phyloP scores from a whole-genome alignment of 1,284 basidiomycete genomes.

The Termitomyces sp. region DNA sequence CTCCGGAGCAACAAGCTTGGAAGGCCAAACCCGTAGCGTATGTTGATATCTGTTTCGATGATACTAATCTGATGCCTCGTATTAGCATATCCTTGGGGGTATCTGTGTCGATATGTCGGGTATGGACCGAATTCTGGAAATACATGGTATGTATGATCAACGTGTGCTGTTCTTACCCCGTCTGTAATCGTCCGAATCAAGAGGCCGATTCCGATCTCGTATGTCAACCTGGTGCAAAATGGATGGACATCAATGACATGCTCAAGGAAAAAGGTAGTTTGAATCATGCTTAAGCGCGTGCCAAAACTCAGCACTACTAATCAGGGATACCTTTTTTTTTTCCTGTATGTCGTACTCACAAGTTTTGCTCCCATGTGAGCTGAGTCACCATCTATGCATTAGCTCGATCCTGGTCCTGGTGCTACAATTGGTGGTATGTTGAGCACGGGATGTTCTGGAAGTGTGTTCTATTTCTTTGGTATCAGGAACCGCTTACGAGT shows the following conservation, averaged over 20 bases:
- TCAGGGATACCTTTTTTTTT: slow-evolving; percentile 79
- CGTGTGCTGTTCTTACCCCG: neutral
- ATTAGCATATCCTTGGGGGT: slow-evolving; percentile 54
- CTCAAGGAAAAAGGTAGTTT: slow-evolving; percentile 56
- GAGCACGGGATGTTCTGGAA: slow-evolving; percentile 77
- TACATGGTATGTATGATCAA: slow-evolving; percentile 51
- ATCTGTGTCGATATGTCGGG: slow-evolving; percentile 82
- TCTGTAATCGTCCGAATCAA: slow-evolving; percentile 22
- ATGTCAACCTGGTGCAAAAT: slow-evolving; percentile 80
- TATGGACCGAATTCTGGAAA: slow-evolving; percentile 82
- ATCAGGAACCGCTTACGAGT: slow-evolving; percentile 2
- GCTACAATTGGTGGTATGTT: slow-evolving; percentile 94
- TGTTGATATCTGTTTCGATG: slow-evolving; percentile 19
- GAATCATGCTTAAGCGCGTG: neutral
- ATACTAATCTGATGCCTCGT: neutral
- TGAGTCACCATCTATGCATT: neutral
- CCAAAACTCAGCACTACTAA: slow-evolving; percentile 16
- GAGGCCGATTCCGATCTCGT: slow-evolving; percentile 78
- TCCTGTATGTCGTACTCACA: slow-evolving; percentile 50
- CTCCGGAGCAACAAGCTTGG: slow-evolving; percentile 65
- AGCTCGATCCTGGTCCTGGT: slow-evolving; percentile 75
- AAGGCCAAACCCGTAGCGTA: slow-evolving; percentile 65
- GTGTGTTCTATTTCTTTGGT: slow-evolving; percentile 35
- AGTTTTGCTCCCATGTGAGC: neutral
- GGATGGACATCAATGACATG: slow-evolving; percentile 82